phyloP scores from a whole-genome alignment of 331 rosid genomes.

The Malus hybrid region DNA sequence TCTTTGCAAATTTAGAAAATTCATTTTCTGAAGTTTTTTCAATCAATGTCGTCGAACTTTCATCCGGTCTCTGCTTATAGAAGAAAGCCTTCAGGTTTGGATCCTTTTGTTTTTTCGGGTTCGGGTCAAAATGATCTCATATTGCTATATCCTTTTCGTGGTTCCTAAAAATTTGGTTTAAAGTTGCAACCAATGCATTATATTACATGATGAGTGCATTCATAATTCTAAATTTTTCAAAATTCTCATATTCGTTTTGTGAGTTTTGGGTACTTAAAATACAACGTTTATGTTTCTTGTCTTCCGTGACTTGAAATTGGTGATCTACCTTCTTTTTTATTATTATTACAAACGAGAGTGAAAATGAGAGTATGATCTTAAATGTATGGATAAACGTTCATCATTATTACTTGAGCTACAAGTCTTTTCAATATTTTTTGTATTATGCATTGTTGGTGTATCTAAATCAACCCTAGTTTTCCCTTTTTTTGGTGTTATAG shows the following conservation, averaged over 20 bases:
- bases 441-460: not conserved
- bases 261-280: not conserved
- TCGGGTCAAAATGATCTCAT: no score
- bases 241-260: no score
- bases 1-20: no score
- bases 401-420: no score
- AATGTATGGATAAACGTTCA: no score
- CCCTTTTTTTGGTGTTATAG: not conserved
- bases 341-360: no score
- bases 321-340: not conserved
- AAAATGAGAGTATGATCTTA: no score
- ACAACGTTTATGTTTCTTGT: not conserved
- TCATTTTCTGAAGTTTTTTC: no score
- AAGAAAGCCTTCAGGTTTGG: slow-evolving; percentile 13
- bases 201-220: not conserved
- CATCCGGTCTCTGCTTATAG: no score
- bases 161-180: not conserved
- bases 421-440: not conserved
- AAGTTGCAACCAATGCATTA: not conserved
- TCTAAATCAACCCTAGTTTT: not conserved
- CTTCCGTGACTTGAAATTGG: not conserved
- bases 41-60: no score
- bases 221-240: not conserved
- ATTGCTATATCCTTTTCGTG: no score
- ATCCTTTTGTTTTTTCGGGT: not conserved